A percentile compares a stretch with the other conserved stretches of the same genome.
Conservation (phyloP, 2,329 filamentous ascomycete genomes). For the Didymella pinodella region DNA sequence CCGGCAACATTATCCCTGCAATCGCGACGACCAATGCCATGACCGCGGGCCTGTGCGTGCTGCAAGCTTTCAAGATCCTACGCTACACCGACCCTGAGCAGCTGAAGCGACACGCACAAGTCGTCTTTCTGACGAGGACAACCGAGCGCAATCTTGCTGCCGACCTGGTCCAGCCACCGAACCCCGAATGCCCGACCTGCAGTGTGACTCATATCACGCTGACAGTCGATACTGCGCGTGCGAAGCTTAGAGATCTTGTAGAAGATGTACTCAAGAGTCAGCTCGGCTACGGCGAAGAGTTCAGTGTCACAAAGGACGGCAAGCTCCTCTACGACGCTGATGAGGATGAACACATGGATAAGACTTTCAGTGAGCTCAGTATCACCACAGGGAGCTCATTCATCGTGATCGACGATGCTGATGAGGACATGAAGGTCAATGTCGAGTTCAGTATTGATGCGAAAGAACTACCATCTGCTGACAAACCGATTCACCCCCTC, state of each 20-base stretch:
- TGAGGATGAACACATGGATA: constrained; percentile 82
- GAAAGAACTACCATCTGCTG: constrained; percentile 54
- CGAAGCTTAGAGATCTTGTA: constrained; percentile 81
- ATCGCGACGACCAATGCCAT: constrained; percentile 99
- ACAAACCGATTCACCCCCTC: constrained; percentile 64
- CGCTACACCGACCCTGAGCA: constrained; percentile 58
- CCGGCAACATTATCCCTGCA: constrained; percentile 97
- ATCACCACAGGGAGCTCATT: constrained; percentile 78
- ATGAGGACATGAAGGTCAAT: constrained; percentile 80
- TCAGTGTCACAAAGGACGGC: constrained; percentile 78
- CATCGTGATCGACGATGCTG: constrained; percentile 83
- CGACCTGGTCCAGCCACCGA: constrained; percentile 68
- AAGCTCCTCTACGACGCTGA: constrained; percentile 86
- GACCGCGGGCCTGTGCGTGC: constrained; percentile 87
- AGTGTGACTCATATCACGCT: constrained; percentile 74
- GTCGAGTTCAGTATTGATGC: constrained; percentile 75
- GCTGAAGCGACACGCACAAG: constrained; percentile 68
- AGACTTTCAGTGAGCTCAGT: constrained; percentile 79
- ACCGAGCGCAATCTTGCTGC: constrained; percentile 66
- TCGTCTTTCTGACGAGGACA: constrained; percentile 83
- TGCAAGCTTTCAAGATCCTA: constrained; percentile 92
- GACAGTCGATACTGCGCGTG: constrained; percentile 71
- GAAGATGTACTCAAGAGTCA: constrained; percentile 73
- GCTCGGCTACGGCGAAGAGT: constrained; percentile 81
- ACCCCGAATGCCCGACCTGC: constrained; percentile 84